Evolutionary conservation across 164 flowering plant species (phyloP).

Genomic region (Stephania yunnanensis): DNA sequence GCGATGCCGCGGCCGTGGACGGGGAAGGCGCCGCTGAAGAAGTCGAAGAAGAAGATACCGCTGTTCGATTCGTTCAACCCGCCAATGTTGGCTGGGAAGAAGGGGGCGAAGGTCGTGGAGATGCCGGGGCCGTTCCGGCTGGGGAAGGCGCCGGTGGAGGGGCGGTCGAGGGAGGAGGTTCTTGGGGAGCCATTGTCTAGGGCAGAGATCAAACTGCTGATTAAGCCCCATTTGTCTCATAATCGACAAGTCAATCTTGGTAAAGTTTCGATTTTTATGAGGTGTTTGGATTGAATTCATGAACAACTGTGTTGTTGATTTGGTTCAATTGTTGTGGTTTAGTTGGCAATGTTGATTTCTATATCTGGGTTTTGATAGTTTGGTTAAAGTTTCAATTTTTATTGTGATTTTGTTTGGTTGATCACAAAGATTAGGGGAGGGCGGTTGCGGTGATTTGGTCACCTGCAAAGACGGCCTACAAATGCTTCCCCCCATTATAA

Average conservation of each 20-base stretch:
- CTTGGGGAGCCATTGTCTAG: slow-evolving; percentile 68
- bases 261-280: slow-evolving; percentile 21
- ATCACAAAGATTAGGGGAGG: too few species aligned
- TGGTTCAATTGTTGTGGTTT: background rate
- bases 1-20: slow-evolving; percentile 98
- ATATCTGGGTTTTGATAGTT: background rate
- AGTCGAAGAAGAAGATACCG: slow-evolving; percentile 49
- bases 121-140: slow-evolving; percentile 44
- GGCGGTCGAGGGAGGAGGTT: slow-evolving; percentile 57
- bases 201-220: slow-evolving; percentile 53
- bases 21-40: slow-evolving; percentile 83
- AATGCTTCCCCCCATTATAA: too few species aligned
- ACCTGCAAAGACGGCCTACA: too few species aligned
- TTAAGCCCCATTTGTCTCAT: slow-evolving; percentile 44
- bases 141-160: slow-evolving; percentile 39
- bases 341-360: background rate
- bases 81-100: slow-evolving; percentile 23
- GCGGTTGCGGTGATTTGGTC: too few species aligned
- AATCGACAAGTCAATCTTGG: slow-evolving; percentile 96
- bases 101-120: slow-evolving; percentile 43
- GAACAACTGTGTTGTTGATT: background rate
- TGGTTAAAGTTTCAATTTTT: too few species aligned
- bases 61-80: slow-evolving; percentile 50
- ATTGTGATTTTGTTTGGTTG: too few species aligned
- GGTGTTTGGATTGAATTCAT: background rate